phyloP scores from a whole-genome alignment of 1,284 basidiomycete genomes.

The Malassezia sp. region DNA sequence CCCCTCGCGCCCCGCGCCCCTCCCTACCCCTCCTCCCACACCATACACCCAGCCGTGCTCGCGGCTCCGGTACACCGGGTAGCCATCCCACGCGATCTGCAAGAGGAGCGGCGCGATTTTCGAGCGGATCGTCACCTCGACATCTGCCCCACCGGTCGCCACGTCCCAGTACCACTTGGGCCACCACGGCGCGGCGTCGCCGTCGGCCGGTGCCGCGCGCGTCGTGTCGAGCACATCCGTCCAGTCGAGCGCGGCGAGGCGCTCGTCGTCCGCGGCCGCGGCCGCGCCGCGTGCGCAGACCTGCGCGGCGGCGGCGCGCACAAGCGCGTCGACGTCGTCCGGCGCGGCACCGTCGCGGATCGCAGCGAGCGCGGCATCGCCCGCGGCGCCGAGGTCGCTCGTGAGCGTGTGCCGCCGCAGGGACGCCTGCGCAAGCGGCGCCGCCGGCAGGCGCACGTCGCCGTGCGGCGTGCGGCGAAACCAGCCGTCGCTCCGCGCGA shows the following conservation, averaged over 20 bases:
- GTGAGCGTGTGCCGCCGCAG: constrained; percentile 18
- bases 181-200: constrained; percentile 48
- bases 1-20: background rate
- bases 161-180: constrained; percentile 98
- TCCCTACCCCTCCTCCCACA: background rate
- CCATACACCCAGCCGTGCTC: constrained; percentile 79
- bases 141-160: constrained; percentile 47
- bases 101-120: constrained; percentile 74
- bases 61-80: constrained; percentile 73
- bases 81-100: constrained; percentile 72
- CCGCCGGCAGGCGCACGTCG: constrained; percentile 13
- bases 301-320: constrained; percentile 21
- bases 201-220: constrained; percentile 8
- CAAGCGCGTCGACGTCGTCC: constrained; percentile 6
- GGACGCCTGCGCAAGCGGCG: constrained; percentile 20
- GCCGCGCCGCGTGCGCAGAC: constrained; percentile 11
- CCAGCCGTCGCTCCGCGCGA: constrained; percentile 13
- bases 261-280: constrained; percentile 14
- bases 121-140: constrained; percentile 78
- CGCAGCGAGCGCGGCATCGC: constrained; percentile 14
- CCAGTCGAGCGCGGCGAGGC: constrained; percentile 34
- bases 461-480: background rate
- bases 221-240: constrained; percentile 19
- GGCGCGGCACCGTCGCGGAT: background rate
- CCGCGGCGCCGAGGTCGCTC: constrained; percentile 7